phyloP scores from a whole-genome alignment of 305 asterid genomes.

The Coffea humblotiana region DNA sequence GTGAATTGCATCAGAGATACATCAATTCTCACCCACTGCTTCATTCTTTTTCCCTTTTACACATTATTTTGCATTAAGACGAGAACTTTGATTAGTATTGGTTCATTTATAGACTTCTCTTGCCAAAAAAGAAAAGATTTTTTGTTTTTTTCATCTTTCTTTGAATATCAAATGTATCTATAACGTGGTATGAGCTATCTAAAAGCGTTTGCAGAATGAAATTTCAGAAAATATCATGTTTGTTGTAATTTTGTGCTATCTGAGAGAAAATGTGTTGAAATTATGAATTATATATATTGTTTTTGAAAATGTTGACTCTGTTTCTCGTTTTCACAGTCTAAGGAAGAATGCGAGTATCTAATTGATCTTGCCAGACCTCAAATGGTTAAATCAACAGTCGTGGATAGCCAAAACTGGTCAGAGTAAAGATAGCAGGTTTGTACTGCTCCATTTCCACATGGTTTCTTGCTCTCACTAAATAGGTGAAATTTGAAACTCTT shows the following conservation, averaged over 20 bases:
- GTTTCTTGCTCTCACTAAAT: no score
- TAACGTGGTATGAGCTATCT: no score
- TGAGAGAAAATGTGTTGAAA: no score
- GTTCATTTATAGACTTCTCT: background rate
- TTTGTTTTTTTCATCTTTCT: no score
- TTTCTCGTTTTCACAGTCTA: slow-evolving; percentile 49
- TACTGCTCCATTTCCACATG: background rate
- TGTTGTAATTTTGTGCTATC: no score
- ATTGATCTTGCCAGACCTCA: slow-evolving; percentile 75
- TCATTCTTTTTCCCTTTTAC: background rate
- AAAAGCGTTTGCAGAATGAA: no score
- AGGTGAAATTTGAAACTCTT: background rate
- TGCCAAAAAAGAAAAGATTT: no score
- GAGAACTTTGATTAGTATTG: background rate
- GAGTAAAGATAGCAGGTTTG: slow-evolving; percentile 69
- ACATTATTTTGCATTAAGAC: background rate
- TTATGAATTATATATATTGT: background rate
- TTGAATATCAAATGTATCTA: background rate
- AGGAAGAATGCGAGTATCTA: slow-evolving; percentile 87
- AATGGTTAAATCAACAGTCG: slow-evolving; percentile 80
- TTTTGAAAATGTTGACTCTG: background rate
- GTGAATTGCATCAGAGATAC: no score
- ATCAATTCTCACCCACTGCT: background rate
- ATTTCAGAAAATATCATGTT: no score
- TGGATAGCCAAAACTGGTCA: slow-evolving; percentile 69